Evolutionary conservation across 768 basidiomycete genomes (phyloP).

Genomic region (Cantharellus anzutake): DNA sequence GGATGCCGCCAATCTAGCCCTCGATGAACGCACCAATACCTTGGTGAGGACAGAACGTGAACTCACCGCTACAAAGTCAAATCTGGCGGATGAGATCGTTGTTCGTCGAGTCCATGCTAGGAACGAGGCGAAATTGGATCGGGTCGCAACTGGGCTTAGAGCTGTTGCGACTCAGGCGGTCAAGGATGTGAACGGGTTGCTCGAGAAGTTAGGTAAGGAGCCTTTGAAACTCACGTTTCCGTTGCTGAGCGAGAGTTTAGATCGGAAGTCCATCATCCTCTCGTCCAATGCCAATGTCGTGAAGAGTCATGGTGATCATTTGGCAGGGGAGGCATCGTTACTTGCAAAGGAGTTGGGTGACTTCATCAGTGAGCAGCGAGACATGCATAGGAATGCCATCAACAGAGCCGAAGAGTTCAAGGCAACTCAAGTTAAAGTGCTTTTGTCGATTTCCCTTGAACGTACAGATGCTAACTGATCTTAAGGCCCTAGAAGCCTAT

Average conservation of each 20-base stretch:
- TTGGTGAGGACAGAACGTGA: constrained; percentile 38
- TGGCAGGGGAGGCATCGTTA: constrained; percentile 32
- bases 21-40: constrained; percentile 32
- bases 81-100: constrained; percentile 61
- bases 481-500: constrained; percentile 16
- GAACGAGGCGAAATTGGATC: constrained; percentile 50
- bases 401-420: constrained; percentile 38
- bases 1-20: constrained; percentile 33
- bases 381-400: constrained; percentile 34
- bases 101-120: constrained; percentile 60
- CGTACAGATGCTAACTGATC: not conserved
- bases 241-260: constrained; percentile 21
- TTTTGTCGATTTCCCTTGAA: constrained; percentile 15
- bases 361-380: constrained; percentile 37
- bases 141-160: constrained; percentile 53
- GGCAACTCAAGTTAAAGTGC: constrained; percentile 33
- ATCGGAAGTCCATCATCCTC: constrained; percentile 50
- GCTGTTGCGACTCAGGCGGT: constrained; percentile 46
- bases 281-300: constrained; percentile 48
- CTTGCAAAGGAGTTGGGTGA: constrained; percentile 41
- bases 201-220: constrained; percentile 62
- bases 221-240: not conserved
- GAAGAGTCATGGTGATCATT: constrained; percentile 36
- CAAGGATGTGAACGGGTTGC: constrained; percentile 47
- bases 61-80: constrained; percentile 34